phyloP scores from a whole-genome alignment of 1,139 yeast genomes.

The Yamadazyma atmosphaerica region DNA sequence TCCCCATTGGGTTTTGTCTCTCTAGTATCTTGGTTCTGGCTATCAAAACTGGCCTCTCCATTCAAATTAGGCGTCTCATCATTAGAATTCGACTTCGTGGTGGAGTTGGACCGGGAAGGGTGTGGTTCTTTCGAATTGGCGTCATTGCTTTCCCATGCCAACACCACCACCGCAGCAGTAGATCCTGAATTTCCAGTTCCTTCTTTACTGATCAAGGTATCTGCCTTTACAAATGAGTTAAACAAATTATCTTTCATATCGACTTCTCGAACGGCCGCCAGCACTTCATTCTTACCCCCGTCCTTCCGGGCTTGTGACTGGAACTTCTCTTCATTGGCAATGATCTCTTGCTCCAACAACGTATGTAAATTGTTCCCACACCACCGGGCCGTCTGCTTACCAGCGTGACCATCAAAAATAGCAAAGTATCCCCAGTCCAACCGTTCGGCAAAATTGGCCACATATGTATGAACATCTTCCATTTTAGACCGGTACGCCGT shows the following conservation, averaged over 20 bases:
- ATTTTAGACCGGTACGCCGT: conserved; percentile 77
- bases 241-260: conserved; percentile 54
- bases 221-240: conserved; percentile 72
- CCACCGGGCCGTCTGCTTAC: conserved; percentile 91
- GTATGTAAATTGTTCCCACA: conserved; percentile 85
- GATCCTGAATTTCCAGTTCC: conserved; percentile 76
- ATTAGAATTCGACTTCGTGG: neutral
- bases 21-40: no score
- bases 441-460: conserved; percentile 86
- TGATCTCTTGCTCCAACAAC: conserved; percentile 53
- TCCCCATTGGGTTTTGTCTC: neutral
- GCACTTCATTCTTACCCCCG: no score
- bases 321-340: conserved; percentile 21
- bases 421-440: conserved; percentile 97
- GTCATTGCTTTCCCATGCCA: conserved; percentile 67
- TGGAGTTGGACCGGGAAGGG: neutral
- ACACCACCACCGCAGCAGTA: conserved; percentile 93
- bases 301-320: neutral
- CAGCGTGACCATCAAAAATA: conserved; percentile 97
- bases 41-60: no score
- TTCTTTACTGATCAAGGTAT: conserved; percentile 60
- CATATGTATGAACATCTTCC: conserved; percentile 97
- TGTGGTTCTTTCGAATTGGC: neutral
- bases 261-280: conserved; percentile 2
- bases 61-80: no score